phyloP scores from a whole-genome alignment of 2,329 filamentous ascomycete species.

The Nothopassalora personata region DNA sequence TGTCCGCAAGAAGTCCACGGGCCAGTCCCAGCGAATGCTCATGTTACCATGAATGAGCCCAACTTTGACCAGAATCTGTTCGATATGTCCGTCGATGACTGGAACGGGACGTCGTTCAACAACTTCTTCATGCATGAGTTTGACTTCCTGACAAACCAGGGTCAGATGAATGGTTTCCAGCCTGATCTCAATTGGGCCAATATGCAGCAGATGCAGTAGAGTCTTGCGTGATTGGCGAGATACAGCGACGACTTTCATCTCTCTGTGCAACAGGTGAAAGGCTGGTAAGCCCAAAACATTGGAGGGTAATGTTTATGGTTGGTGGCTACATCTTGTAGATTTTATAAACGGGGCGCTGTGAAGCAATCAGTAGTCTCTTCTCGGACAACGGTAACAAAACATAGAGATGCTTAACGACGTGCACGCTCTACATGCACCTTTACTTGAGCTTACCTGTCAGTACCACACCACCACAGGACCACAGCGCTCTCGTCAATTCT shows the following conservation, averaged over 20 bases:
- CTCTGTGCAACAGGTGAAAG: background rate
- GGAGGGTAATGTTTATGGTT: background rate
- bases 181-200: constrained; percentile 21
- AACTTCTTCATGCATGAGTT: constrained; percentile 31
- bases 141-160: constrained; percentile 27
- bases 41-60: constrained; percentile 26
- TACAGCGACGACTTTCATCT: constrained; percentile 38
- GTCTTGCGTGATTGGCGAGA: background rate
- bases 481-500: constrained; percentile 27
- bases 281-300: constrained; percentile 16
- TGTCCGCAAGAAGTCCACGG: constrained; percentile 12
- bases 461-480: background rate
- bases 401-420: background rate
- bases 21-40: constrained; percentile 25
- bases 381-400: background rate
- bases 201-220: constrained; percentile 15
- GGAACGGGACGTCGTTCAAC: constrained; percentile 21
- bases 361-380: background rate
- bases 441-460: background rate
- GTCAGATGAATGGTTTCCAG: constrained; percentile 23
- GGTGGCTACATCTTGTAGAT: background rate
- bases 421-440: background rate
- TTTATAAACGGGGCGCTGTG: background rate
- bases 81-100: constrained; percentile 23
- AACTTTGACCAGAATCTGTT: constrained; percentile 28